These are phyloP conservation scores for Vishniacozyma victoriae DNA, from an alignment of 768 basidiomycete genomes.

Conservation along the genomic window DNA sequence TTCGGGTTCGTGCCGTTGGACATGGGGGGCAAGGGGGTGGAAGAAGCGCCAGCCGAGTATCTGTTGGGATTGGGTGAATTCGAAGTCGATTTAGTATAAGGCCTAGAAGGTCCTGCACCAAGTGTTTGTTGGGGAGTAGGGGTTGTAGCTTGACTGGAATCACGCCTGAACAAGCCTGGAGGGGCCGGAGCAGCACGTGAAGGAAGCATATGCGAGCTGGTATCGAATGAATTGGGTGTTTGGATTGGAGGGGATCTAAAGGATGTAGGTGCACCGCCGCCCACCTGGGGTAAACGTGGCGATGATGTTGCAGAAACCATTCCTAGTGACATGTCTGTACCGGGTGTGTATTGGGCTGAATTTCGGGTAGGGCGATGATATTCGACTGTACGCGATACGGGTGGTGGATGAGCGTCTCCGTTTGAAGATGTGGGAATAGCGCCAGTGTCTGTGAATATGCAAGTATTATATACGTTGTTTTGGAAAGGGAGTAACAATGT, in stretches of 20 bases:
- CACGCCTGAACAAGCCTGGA: slow-evolving; percentile 25
- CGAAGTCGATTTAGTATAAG: slow-evolving; percentile 22
- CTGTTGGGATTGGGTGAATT: slow-evolving; percentile 45
- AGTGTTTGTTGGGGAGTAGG: slow-evolving; percentile 6
- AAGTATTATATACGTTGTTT: neutral
- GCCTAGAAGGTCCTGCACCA: slow-evolving; percentile 3
- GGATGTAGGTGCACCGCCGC: slow-evolving; percentile 21
- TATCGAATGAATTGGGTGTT: slow-evolving; percentile 22
- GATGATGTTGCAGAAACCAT: slow-evolving; percentile 32
- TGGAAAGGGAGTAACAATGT: neutral
- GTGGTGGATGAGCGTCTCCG: slow-evolving; percentile 6
- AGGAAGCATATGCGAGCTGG: slow-evolving; percentile 19
- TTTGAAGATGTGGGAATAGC: slow-evolving; percentile 35
- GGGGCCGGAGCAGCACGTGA: slow-evolving; percentile 37
- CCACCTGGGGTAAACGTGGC: slow-evolving; percentile 13
- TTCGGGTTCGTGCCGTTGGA: slow-evolving; percentile 1
- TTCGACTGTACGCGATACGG: slow-evolving; percentile 39
- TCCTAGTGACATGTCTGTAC: slow-evolving; percentile 43
- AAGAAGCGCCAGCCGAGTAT: slow-evolving; percentile 32
- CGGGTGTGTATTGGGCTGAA: slow-evolving; percentile 42
- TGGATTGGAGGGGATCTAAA: slow-evolving; percentile 29
- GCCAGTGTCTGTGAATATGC: slow-evolving; percentile 38
- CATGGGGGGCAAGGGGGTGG: slow-evolving; percentile 5
- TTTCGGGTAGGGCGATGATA: slow-evolving; percentile 46
- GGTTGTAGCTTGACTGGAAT: slow-evolving; percentile 13